These are phyloP conservation scores for Backusella psychrophila DNA, from an alignment of 192 early-diverging fungal genomes.

Conservation along the genomic window DNA sequence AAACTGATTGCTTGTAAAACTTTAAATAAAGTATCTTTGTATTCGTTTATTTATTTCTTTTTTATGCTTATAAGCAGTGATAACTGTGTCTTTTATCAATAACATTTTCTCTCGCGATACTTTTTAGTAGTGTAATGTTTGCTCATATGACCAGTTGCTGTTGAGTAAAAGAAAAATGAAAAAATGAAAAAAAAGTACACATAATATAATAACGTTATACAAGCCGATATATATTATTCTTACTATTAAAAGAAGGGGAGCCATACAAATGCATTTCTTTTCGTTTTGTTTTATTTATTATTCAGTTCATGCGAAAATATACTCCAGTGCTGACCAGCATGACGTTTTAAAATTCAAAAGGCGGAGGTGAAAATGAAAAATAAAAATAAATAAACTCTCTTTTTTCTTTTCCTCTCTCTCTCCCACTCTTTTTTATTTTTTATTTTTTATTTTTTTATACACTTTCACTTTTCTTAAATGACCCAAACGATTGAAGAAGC, in stretches of 20 bases:
- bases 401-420: background rate
- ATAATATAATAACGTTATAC: background rate
- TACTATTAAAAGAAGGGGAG: background rate
- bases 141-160: background rate
- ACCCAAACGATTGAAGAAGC: background rate
- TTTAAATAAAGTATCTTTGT: background rate
- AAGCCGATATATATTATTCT: background rate
- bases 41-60: background rate
- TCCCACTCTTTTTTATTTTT: background rate
- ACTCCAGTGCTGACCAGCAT: background rate
- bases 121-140: background rate
- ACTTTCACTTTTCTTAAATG: background rate
- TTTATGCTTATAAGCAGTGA: background rate
- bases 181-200: background rate
- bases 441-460: background rate
- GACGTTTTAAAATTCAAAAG: background rate
- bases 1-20: background rate
- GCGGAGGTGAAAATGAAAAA: conserved; percentile 3
- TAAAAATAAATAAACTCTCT: background rate
- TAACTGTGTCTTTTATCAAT: background rate
- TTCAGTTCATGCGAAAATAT: background rate
- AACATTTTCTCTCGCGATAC: background rate
- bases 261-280: background rate
- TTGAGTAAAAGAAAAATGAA: background rate
- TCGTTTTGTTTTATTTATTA: background rate